Percentiles rank a stretch among this genome's conserved stretches.
Conservation (phyloP, 2,329 filamentous ascomycete species). For the Microdochium bolleyi region DNA sequence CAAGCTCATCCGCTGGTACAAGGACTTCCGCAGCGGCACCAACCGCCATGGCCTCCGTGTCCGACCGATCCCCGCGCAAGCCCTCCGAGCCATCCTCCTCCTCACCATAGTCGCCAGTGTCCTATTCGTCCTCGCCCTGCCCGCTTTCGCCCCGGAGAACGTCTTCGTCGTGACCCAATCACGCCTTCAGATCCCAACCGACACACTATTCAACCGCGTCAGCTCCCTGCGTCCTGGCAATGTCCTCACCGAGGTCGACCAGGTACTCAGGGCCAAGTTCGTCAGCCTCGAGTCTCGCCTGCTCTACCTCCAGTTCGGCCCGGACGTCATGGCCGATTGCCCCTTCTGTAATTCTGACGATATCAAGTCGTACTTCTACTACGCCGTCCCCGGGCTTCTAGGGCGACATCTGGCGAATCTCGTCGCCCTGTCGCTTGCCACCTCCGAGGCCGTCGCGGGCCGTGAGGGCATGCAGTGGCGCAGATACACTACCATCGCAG, state of each 20-base stretch:
- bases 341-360: constrained; percentile 75
- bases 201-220: constrained; percentile 77
- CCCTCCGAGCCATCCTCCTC: constrained; percentile 50
- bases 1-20: constrained; percentile 57
- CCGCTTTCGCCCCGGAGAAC: constrained; percentile 67
- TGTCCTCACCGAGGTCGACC: constrained; percentile 50
- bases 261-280: constrained; percentile 59
- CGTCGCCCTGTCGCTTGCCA: constrained; percentile 61
- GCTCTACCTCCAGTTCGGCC: constrained; percentile 78
- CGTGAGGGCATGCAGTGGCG: constrained; percentile 61
- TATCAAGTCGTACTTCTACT: constrained; percentile 66
- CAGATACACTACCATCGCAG: constrained; percentile 56
- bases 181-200: constrained; percentile 76
- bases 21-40: constrained; percentile 38
- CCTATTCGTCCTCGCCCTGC: constrained; percentile 53
- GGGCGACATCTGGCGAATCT: constrained; percentile 78
- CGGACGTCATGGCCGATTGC: constrained; percentile 64
- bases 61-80: constrained; percentile 44
- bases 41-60: constrained; percentile 36
- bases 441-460: constrained; percentile 59
- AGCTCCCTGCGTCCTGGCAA: constrained; percentile 39
- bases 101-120: constrained; percentile 44
- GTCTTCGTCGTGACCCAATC: constrained; percentile 72
- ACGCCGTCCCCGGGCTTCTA: constrained; percentile 66
- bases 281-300: constrained; percentile 64